phyloP scores from a whole-genome alignment of 257 asterid genomes.

The Solanum tarijense region DNA sequence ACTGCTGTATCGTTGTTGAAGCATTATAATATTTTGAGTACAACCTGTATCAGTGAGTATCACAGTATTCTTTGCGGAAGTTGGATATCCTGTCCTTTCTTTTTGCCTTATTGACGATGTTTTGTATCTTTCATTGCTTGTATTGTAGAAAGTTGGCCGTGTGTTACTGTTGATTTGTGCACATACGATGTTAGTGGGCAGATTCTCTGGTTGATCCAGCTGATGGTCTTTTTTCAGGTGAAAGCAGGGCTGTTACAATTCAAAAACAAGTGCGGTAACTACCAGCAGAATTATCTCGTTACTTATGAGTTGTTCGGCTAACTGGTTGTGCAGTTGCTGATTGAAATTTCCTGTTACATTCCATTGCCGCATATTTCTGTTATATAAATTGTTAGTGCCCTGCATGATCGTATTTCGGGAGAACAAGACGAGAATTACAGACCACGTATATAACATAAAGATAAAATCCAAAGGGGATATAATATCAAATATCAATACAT shows the following conservation, averaged over 20 bases:
- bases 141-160: not conserved
- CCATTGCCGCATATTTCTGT: not conserved
- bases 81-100: not conserved
- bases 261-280: not conserved
- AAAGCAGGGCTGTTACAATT: not conserved
- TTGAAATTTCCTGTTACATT: not conserved
- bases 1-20: not conserved
- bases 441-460: no score
- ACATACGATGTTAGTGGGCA: not conserved
- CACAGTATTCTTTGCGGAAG: not conserved
- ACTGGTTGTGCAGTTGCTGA: not conserved
- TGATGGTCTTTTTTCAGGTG: not conserved
- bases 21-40: not conserved
- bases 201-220: not conserved
- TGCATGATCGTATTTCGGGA: not conserved
- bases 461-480: not conserved
- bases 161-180: not conserved
- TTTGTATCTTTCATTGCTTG: not conserved
- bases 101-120: not conserved
- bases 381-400: not conserved
- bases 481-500: not conserved
- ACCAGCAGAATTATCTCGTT: not conserved
- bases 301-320: not conserved
- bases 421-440: not conserved
- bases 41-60: not conserved